Evolutionary conservation across 2,329 filamentous ascomycete genomes (phyloP), one percentile per base, ranked within the genome.

Genomic region (Calcarisporium arbuscula): DNA sequence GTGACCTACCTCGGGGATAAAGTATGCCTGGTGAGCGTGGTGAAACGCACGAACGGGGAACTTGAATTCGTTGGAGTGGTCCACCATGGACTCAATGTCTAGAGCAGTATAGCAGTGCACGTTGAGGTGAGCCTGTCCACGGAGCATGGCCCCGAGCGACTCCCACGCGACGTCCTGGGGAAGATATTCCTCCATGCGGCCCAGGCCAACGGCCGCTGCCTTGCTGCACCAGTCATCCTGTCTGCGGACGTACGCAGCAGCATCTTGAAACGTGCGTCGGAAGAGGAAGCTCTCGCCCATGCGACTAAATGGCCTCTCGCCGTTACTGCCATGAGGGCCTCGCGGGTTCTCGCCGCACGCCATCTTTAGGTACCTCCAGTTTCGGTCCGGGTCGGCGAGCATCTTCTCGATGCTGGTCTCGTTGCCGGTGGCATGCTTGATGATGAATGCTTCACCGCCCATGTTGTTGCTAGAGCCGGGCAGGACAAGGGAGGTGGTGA

Each of bases 351-450:
- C 80, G 22, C 80, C 80, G 43, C 80, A 85, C 0, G 81, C 81
- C 80, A 85, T 85, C 61, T 85, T 85, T 68, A 85, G 81, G 54
- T 82, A 85, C 15, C 81, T 68, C 73, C 78, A 81, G 40, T 64
- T 73, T 16, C 67, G 65, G 27, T 80, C 77, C 1, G 79, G 79
- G 33, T 82, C 77, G 2, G 80, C 80, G 8, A 84, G 63, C 62
- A 84, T 67, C 44, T 82, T 74, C 17, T 65, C 58, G 3, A 72
- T 75, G 34, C 77, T 81, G 28, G 80, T 70, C 52, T 84, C 80
- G 12, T 67, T 60, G 16, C 78, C 78, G 9, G 82, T 72, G 8
- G 79, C 74, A 41, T 80, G 77, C 59, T 85, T 85, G 53, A 85
- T 70, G 5, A 80, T 69, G 38, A 68, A 84, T 0, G 80, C 81